These are phyloP conservation scores for Erigeron canadensis DNA, from an alignment of 129 eudicot genomes.

Conservation along the genomic window DNA sequence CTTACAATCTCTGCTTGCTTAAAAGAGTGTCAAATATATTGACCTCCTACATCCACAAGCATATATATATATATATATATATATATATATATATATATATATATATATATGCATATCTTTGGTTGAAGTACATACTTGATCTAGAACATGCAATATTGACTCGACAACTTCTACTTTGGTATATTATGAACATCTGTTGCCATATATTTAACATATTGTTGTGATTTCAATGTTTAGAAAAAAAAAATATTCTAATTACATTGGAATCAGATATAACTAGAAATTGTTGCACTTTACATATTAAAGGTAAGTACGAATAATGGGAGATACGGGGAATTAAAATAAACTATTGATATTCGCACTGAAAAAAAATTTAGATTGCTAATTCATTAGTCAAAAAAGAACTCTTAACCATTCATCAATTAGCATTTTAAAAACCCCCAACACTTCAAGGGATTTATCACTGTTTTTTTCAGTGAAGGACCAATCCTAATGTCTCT, in stretches of 20 bases:
- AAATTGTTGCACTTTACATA: too few species aligned
- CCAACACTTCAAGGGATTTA: too few species aligned
- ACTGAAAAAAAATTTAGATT: neutral
- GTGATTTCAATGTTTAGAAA: too few species aligned
- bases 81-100: too few species aligned
- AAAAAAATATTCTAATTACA: too few species aligned
- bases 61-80: too few species aligned
- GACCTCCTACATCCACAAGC: constrained; percentile 8
- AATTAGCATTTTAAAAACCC: neutral
- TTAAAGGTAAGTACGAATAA: too few species aligned
- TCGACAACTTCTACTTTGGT: neutral
- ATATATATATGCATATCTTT: neutral
- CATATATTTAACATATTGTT: neutral
- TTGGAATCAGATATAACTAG: too few species aligned
- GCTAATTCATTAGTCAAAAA: neutral
- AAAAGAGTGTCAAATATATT: neutral
- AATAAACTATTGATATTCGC: too few species aligned
- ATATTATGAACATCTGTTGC: neutral
- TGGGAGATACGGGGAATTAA: too few species aligned
- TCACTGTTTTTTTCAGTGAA: too few species aligned
- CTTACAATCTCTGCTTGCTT: constrained; percentile 3
- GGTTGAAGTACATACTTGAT: neutral
- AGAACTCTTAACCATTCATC: neutral
- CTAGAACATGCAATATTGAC: neutral
- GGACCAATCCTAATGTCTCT: too few species aligned